phyloP scores from a whole-genome alignment of 176 grass and related monocot species.

The Alloteropsis semialata region DNA sequence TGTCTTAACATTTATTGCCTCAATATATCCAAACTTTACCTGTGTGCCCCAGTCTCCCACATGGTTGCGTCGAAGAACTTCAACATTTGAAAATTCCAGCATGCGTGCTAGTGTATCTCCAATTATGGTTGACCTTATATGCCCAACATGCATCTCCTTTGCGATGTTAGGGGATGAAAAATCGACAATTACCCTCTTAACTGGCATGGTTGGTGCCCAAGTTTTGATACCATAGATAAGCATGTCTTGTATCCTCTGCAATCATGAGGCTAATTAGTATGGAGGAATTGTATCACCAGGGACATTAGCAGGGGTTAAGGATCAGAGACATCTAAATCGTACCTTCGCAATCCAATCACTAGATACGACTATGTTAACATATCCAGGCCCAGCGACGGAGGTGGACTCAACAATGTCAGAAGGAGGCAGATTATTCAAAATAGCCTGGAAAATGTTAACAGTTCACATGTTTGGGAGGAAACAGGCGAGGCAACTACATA shows the following conservation, averaged over 20 bases:
- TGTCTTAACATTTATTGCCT: not conserved
- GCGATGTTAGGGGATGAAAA: conserved; percentile 71
- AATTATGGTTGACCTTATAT: conserved; percentile 61
- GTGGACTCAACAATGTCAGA: conserved; percentile 59
- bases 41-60: conserved; percentile 75
- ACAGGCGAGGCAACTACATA: not conserved
- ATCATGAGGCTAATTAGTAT: not conserved
- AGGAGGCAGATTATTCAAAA: conserved; percentile 51
- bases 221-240: conserved; percentile 49
- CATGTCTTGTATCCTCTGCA: conserved; percentile 59
- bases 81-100: conserved; percentile 56
- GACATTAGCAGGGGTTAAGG: not conserved
- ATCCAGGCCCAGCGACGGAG: conserved; percentile 58
- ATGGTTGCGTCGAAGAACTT: conserved; percentile 67
- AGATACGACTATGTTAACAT: conserved; percentile 66
- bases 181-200: conserved; percentile 29
- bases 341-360: conserved; percentile 59
- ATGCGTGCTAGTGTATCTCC: conserved; percentile 59
- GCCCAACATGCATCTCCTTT: conserved; percentile 69
- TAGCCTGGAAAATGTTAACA: conserved; percentile 33
- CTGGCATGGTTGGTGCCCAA: conserved; percentile 56
- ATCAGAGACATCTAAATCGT: conserved; percentile 14
- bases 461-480: not conserved
- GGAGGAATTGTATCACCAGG: not conserved
- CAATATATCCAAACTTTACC: conserved; percentile 1